A percentile compares a stretch with the other conserved stretches of the same genome.
phyloP scores from a whole-genome alignment of 2,329 filamentous ascomycete species.

The Elsinoe necatrix region DNA sequence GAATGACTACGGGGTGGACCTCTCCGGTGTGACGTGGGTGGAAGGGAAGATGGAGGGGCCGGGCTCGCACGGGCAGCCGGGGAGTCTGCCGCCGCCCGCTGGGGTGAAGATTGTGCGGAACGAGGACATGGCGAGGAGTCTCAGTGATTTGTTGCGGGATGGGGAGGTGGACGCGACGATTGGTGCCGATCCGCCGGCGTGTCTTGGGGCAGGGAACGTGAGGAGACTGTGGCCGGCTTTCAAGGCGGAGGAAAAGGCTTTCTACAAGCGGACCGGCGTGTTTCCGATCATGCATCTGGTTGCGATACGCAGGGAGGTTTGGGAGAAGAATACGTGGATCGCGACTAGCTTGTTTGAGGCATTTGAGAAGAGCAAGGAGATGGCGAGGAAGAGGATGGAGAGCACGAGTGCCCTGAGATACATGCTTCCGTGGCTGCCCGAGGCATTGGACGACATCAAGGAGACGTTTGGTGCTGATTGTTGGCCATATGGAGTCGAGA shows the following conservation, averaged over 20 bases:
- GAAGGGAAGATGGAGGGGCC: constrained; percentile 29
- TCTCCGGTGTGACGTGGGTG: constrained; percentile 28
- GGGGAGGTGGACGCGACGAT: constrained; percentile 34
- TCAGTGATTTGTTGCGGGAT: constrained; percentile 28
- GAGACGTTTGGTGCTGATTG: constrained; percentile 30
- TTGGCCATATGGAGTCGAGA: constrained; percentile 30
- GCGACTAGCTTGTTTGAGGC: constrained; percentile 29
- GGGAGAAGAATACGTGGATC: constrained; percentile 27
- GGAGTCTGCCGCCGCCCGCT: constrained; percentile 22
- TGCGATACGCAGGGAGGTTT: constrained; percentile 23
- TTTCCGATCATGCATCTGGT: constrained; percentile 31
- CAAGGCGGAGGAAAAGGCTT: constrained; percentile 29
- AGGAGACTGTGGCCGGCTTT: constrained; percentile 31
- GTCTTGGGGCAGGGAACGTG: constrained; percentile 27
- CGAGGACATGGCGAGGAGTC: constrained; percentile 24
- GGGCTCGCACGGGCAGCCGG: constrained; percentile 26
- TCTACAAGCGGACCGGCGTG: constrained; percentile 26
- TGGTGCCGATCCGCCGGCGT: constrained; percentile 29
- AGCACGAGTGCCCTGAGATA: constrained; percentile 26
- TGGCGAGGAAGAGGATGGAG: constrained; percentile 27
- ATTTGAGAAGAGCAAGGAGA: constrained; percentile 28
- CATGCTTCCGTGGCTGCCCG: constrained; percentile 32
- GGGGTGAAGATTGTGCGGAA: constrained; percentile 25
- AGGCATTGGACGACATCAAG: constrained; percentile 30
- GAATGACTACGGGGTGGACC: constrained; percentile 29